Base-by-base conservation (phyloP, 106 monocot species). In the Dactylorhiza incarnata region DNA sequence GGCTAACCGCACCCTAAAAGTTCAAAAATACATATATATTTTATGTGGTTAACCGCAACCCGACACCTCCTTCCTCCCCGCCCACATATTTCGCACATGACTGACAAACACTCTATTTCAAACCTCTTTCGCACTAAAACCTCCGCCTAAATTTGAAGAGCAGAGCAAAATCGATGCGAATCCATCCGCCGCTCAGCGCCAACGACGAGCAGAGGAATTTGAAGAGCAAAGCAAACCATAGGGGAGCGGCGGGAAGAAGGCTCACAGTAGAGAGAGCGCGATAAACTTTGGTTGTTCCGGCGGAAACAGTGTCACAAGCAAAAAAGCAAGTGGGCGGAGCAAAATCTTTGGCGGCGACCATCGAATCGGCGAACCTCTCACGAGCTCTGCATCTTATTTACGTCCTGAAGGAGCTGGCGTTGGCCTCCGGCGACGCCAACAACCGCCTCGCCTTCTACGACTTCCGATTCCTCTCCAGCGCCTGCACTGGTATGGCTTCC, bases 261-360 rank as follows among this genome's bases (percentile, higher is more conserved):
- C 44, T 53, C 20, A 74, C 0, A 54, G 73, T 2, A 84, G 80
- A 54, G 76, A 71, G 11, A 52, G n/a, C n/a, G n/a, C n/a, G n/a
- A n/a, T n/a, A n/a, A 0, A 5, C 8, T 47, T 61, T 16, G 65
- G 22, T n/a, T 78, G 69, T 5, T 72, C 10, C 25, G 68, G 63
- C 63, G 71, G 81, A 3, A 45, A 53, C 26, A 79, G 73, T 59
- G 62, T 54, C 19, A 23, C 49, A 20, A 71, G 54, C 59, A 84
- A 83, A 37, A 85, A 90, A 7, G 81, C 63, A 17, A 88, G 72
- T 91, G 91, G 91, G 91, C 91, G 0, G 91, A 91, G 82, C 88
- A 91, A 82, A 86, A 48, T 84, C 83, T 16, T 86, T 85, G 48
- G 87, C 83, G 4, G 69, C 72, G 1, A 88, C 91, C 16, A 88